Evolutionary conservation across 1,139 yeast species (phyloP).

Genomic region (Nadsonia commutata): DNA sequence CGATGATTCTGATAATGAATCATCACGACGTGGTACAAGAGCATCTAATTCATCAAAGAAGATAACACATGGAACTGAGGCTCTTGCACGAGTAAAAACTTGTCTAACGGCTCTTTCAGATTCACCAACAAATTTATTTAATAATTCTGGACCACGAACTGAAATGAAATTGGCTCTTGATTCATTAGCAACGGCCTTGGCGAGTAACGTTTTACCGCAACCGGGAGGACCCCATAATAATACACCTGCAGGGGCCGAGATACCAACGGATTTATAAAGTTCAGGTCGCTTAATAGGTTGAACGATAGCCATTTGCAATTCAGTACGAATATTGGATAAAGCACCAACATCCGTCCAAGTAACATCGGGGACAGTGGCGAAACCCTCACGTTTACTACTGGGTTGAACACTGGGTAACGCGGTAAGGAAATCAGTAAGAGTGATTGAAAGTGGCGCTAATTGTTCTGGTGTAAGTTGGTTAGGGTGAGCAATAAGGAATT

Average conservation of each 20-base stretch:
- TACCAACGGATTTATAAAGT: constrained; percentile 77
- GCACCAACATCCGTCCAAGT: constrained; percentile 97
- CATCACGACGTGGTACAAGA: constrained; percentile 84
- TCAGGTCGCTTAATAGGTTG: constrained; percentile 94
- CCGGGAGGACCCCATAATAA: constrained; percentile 99
- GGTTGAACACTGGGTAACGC: constrained; percentile 95
- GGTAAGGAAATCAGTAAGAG: constrained; percentile 60
- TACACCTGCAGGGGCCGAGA: constrained; percentile 94
- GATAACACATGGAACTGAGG: constrained; percentile 88
- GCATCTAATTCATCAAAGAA: constrained; percentile 96
- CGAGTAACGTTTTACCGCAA: constrained; percentile 90
- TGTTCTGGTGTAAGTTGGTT: constrained; percentile 64
- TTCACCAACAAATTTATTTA: constrained; percentile 93
- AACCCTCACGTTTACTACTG: constrained; percentile 95
- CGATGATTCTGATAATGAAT: constrained; percentile 71
- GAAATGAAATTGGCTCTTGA: constrained; percentile 91
- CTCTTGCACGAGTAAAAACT: constrained; percentile 86
- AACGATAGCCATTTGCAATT: constrained; percentile 91
- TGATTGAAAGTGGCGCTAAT: constrained; percentile 58
- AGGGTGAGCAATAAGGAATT: constrained; percentile 61
- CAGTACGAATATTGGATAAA: constrained; percentile 60
- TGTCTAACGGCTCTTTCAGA: constrained; percentile 91
- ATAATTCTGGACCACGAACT: constrained; percentile 85
- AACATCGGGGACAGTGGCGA: constrained; percentile 96
- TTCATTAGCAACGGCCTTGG: constrained; percentile 96